Evolutionary conservation across 129 eudicot genomes (phyloP), one percentile per base, ranked within the genome.

Genomic region (Ambrosia trifida): DNA sequence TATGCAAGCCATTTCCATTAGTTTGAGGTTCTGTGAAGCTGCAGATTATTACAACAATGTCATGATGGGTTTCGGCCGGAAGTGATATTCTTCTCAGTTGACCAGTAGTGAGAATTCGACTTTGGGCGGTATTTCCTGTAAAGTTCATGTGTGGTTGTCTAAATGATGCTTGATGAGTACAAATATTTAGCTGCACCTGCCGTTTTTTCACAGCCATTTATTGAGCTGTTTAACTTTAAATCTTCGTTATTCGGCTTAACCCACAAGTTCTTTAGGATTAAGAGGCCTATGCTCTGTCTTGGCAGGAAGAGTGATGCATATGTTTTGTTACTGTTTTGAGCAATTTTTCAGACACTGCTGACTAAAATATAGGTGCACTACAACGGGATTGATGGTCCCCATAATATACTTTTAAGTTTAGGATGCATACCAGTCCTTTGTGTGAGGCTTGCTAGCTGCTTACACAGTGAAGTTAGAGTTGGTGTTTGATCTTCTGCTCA

Each of bases 71-170:
- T 40, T 50, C 6, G 33, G 59, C 72, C 19, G 81, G 59, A 32
- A 68, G 59, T 46, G 74, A 50, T 51, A 63, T 44, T 58, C 11
- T 52, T 47, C 12, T 68, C 73, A 54, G 18, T 51, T 35, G 47
- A 28, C 53, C 38, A 62, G 65, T 19, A 40, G 54, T 53, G 57
- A 66, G 35, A 58, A 36, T n/a, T 46, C 62, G 57, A 31, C 45
- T 54, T 36, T 72, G 71, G 63, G 68, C 63, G 58, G 64, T 70
- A 68, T 68, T 77, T 81, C 31, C 50, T 53, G 62, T 30, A 73
- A 66, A 50, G 65, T 46, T 41, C 11, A 20, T 13, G 7, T 44
- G 60, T 44, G 46, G 64, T 66, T 51, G 63, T 49, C 58, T 69
- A 69, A 57, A 59, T 4, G 65, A 59, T 31, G 18, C 18, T 59